phyloP scores from a whole-genome alignment of 345 rosid genomes.

The Ceriops decandra region DNA sequence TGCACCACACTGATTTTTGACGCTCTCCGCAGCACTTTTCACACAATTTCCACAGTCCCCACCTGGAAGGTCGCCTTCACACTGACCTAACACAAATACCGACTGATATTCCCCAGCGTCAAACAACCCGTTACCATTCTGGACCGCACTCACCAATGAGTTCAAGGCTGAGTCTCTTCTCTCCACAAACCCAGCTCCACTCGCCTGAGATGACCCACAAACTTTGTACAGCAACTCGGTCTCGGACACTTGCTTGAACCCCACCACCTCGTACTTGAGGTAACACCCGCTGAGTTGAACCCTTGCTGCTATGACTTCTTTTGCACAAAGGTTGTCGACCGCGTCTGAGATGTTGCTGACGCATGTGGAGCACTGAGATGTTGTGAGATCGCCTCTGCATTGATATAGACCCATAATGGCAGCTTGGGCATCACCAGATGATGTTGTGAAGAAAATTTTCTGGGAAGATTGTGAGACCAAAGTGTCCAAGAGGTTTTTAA shows the following conservation, averaged over 20 bases:
- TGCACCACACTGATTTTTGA: conserved; percentile 53
- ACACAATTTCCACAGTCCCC: conserved; percentile 64
- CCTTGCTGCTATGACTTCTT: conserved; percentile 51
- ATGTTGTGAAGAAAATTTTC: conserved; percentile 39
- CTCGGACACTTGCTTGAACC: conserved; percentile 51
- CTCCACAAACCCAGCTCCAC: conserved; percentile 36
- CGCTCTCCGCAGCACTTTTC: conserved; percentile 48
- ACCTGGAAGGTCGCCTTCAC: conserved; percentile 66
- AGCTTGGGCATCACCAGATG: conserved; percentile 50
- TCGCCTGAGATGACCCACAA: conserved; percentile 45
- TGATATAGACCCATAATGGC: conserved; percentile 66
- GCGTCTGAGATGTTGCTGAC: conserved; percentile 47
- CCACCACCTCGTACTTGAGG: conserved; percentile 49
- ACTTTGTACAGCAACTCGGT: conserved; percentile 49
- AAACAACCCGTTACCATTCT: conserved; percentile 33
- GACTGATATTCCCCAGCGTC: conserved; percentile 51
- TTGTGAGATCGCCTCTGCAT: conserved; percentile 82
- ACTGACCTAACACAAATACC: conserved; percentile 64
- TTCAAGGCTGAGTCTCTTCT: conserved; percentile 47
- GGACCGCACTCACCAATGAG: conserved; percentile 47
- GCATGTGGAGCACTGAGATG: conserved; percentile 50
- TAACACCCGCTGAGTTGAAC: conserved; percentile 69
- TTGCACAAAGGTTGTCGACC: conserved; percentile 53
- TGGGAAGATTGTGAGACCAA: conserved; percentile 62
- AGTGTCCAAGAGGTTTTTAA: conserved; percentile 43